phyloP scores from a whole-genome alignment of 306 rosid species.

The Glycyrrhiza uralensis region DNA sequence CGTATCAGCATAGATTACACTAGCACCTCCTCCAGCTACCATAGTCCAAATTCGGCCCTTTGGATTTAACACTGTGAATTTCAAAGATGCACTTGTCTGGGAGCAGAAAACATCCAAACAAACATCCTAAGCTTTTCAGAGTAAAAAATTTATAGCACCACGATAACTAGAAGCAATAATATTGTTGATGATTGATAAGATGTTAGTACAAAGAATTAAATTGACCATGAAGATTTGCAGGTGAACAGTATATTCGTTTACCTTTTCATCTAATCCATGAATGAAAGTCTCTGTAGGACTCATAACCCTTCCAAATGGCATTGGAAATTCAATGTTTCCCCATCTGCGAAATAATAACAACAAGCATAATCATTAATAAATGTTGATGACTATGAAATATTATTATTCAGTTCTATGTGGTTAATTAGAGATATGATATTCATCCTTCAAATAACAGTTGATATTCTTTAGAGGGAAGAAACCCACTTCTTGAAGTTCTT shows the following conservation, averaged over 20 bases:
- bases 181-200: neutral
- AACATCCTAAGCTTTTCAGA: neutral
- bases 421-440: neutral
- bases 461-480: conserved; percentile 16
- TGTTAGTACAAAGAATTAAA: neutral
- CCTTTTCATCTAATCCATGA: conserved; percentile 96
- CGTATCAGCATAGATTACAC: conserved; percentile 96
- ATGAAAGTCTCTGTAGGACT: conserved; percentile 74
- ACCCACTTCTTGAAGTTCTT: conserved; percentile 91
- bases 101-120: conserved; percentile 23
- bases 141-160: neutral
- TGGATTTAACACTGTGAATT: conserved; percentile 90
- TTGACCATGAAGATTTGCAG: neutral
- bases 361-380: conserved; percentile 4
- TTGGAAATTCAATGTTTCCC: conserved; percentile 82
- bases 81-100: conserved; percentile 96
- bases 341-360: conserved; percentile 54
- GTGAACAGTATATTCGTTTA: conserved; percentile 24
- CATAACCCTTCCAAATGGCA: conserved; percentile 98
- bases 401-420: neutral
- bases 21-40: conserved; percentile 99
- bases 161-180: neutral
- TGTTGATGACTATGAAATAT: neutral
- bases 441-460: conserved; percentile 11
- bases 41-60: conserved; percentile 93